These are phyloP conservation scores for Kockiozyma suomiensis DNA, from an alignment of 805 yeast genomes.

Conservation along the genomic window DNA sequence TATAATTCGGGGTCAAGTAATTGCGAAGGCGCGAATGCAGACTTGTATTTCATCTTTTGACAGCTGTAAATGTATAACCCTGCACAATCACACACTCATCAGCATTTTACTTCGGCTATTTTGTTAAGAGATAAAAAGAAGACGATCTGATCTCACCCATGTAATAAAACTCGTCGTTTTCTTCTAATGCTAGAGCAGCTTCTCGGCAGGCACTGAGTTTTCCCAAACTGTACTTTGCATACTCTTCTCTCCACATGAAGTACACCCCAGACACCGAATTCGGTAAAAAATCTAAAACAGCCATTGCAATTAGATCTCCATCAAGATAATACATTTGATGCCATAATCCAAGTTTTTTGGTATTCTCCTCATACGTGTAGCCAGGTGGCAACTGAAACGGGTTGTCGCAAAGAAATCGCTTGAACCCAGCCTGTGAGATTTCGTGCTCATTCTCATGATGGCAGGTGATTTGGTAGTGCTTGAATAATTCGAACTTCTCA, in stretches of 20 bases:
- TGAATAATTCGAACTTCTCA: constrained; percentile 48
- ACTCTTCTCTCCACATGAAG: constrained; percentile 86
- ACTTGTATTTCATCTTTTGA: constrained; percentile 79
- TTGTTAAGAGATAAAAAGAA: background rate
- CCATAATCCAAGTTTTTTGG: constrained; percentile 54
- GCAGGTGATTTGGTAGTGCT: constrained; percentile 67
- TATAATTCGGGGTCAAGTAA: constrained; percentile 41
- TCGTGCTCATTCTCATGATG: constrained; percentile 64
- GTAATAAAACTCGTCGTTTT: constrained; percentile 62
- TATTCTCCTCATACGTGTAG: background rate
- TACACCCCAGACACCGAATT: constrained; percentile 79
- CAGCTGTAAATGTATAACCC: constrained; percentile 79
- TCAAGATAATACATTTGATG: constrained; percentile 79
- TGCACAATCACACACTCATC: background rate
- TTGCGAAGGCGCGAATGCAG: constrained; percentile 52
- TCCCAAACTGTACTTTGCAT: constrained; percentile 67
- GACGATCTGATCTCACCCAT: constrained; percentile 47
- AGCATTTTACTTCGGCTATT: background rate
- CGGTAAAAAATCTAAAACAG: constrained; percentile 77
- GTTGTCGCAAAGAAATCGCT: constrained; percentile 65
- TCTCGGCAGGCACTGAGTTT: constrained; percentile 74
- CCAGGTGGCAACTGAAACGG: constrained; percentile 52
- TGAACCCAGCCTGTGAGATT: constrained; percentile 53
- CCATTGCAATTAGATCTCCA: constrained; percentile 67
- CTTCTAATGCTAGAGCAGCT: constrained; percentile 52